Evolutionary conservation across 441 rosid species (phyloP), one percentile per base, ranked within the genome.

Genomic region (Gossypium armourianum): DNA sequence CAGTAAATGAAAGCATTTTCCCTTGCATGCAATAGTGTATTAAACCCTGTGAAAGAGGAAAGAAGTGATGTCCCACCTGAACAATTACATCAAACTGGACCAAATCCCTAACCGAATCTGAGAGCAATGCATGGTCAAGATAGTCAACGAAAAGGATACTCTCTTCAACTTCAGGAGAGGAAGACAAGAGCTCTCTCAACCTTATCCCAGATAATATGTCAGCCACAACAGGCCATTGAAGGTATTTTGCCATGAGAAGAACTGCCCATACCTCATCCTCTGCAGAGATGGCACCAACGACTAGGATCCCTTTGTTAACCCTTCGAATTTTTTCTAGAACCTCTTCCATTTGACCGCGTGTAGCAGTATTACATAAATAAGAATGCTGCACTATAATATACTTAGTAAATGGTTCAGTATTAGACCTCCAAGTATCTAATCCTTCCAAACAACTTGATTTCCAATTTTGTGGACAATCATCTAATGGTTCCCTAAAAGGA

Each of bases 251-350:
- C 85, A 94, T 77, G 70, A 88, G 83, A 83, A 91, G 92, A 59
- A 85, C 78, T 58, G 96, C 96, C 98, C 98, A 94, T 54, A 89
- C 89, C 62, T 91, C 98, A 78, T 94, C 97, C 83, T 91, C 96
- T 7, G 85, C 75, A 71, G 83, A 88, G 69, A 86, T 78, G 61
- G 88, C 89, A 72, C 97, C 92, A 57, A 91, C 36, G 54, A 94
- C 82, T 28, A 94, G 81, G 68, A 94, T 91, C 74, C 97, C 96
- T 73, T 74, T 84, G 69, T 85, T 77, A 62, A 79, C 83, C 68
- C 69, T 83, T 79, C 78, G 80, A 79, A 94, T 83, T 67, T 78
- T 73, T 79, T 87, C 77, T 77, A 83, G 60, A 50, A 91, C 83
- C 78, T 90, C 92, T 49, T 74, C 62, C 75, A 89, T 76, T 74